Base-by-base conservation (phyloP, 352 stramenopile species). In the Hyaloperonospora brassicae region DNA sequence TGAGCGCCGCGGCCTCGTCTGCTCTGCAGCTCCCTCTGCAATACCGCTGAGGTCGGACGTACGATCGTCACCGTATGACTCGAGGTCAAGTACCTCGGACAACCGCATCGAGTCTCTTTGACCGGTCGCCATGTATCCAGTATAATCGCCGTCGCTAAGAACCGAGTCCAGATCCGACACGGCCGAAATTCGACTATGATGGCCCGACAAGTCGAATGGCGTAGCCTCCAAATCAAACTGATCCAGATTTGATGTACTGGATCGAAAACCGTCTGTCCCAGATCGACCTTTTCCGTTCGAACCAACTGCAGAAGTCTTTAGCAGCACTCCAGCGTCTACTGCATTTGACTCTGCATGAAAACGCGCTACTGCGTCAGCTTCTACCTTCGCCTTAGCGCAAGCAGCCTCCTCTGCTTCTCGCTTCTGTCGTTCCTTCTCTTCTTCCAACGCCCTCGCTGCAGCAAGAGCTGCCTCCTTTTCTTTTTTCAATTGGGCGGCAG, bases 61-160 rank as follows among this genome's bases (percentile, higher is more conserved):
- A 8, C 67, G 67, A 43, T 73, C 62, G 52, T 68, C 64, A 13
- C 40, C 72, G 44, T 79, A 75, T 22, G 76, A 75, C 44, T 84
- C 77, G 22, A 90, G 68, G 48, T 90, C 80, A 42, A 90, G 74
- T 41, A 90, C 80, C 51, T 88, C 73, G n/a, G 77, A 88, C 31
- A 90, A 67, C 1, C 80, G 77, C 57, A 88, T 48, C 34, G 80
- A 88, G 44, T 90, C 80, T 17, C 77, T 72, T 48, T 76, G 56
- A 43, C 61, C 74, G 40, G 41, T 76, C 8, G 47, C 61, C 64
- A 72, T 72, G 47, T 72, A 72, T 64, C 72, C 80, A 31, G 79
- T 68, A 39, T 81, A 89, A 23, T 70, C 77, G 46, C 85, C 79
- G 21, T 89, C 76, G 42, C 68, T 70, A 40, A 79, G 65, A 41